Evolutionary conservation across 2,329 filamentous ascomycete species (phyloP).

Genomic region (Penicillium sp.): DNA sequence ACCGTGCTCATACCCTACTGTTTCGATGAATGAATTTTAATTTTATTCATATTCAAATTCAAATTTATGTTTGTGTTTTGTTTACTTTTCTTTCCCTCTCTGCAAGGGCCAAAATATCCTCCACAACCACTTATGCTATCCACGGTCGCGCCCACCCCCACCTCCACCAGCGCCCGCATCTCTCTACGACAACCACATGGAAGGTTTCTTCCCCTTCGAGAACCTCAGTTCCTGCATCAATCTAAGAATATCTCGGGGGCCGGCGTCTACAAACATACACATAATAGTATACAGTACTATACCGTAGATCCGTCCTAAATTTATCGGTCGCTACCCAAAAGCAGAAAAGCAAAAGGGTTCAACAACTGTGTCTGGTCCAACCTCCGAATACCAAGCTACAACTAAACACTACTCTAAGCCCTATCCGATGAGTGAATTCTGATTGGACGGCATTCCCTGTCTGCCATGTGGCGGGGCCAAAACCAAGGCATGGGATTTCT

Average conservation of each 20-base stretch:
- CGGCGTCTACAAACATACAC: not conserved
- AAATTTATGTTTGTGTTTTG: not conserved
- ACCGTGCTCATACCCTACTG: too few species aligned
- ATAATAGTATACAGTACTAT: not conserved
- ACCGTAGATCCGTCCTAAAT: not conserved
- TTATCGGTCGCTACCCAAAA: not conserved
- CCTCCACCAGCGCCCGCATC: not conserved
- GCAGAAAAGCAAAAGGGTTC: not conserved
- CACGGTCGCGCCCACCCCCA: not conserved
- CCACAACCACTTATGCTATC: not conserved
- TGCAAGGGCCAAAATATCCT: not conserved
- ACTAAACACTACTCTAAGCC: not conserved
- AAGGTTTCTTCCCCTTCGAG: not conserved
- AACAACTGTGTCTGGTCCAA: not conserved
- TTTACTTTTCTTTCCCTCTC: not conserved
- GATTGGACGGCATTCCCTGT: not conserved
- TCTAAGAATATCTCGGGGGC: conserved; percentile 1
- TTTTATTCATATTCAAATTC: not conserved
- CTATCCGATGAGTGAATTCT: not conserved
- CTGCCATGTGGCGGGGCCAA: not conserved
- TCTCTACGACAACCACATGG: not conserved
- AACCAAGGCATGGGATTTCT: not conserved
- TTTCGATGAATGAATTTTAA: not conserved
- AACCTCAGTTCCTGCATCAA: not conserved
- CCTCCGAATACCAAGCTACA: not conserved